Percentiles rank a stretch among this genome's conserved stretches.
These are phyloP conservation scores for Onygena corvina DNA, from an alignment of 2,329 filamentous ascomycete genomes.

Conservation along the genomic window DNA sequence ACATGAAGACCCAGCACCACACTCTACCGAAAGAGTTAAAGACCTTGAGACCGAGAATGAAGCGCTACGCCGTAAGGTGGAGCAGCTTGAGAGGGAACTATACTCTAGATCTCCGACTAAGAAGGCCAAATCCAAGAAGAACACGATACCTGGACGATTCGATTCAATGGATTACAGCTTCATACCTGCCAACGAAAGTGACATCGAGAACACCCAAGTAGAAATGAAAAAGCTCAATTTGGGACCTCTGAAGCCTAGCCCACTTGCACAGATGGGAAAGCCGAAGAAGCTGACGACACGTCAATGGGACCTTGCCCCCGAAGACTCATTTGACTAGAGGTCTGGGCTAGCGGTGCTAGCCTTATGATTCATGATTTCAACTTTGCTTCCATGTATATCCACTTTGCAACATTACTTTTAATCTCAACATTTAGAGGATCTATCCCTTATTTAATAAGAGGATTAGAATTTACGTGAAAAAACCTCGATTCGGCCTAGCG, in stretches of 20 bases:
- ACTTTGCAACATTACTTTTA: neutral
- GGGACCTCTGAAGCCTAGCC: slow-evolving; percentile 26
- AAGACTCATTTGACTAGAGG: slow-evolving; percentile 14
- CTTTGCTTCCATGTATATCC: slow-evolving; percentile 3
- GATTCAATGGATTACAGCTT: slow-evolving; percentile 22
- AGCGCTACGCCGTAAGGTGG: slow-evolving; percentile 52
- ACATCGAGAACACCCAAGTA: slow-evolving; percentile 24
- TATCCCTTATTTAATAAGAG: too few relatives aligned
- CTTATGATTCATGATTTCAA: neutral
- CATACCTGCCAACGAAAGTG: slow-evolving; percentile 20
- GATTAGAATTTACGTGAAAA: too few relatives aligned
- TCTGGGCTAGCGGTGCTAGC: neutral
- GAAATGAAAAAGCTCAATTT: slow-evolving; percentile 31
- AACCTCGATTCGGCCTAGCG: too few relatives aligned
- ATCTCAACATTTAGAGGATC: slow-evolving; percentile 5
- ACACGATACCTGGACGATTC: slow-evolving; percentile 15
- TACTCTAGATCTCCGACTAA: slow-evolving; percentile 52
- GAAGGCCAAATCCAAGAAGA: slow-evolving; percentile 27
- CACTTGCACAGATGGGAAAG: slow-evolving; percentile 21
- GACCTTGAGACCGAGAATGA: slow-evolving; percentile 62
- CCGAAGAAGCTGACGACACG: slow-evolving; percentile 35
- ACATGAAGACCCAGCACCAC: slow-evolving; percentile 37
- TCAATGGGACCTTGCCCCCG: slow-evolving; percentile 38
- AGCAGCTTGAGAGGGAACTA: slow-evolving; percentile 54
- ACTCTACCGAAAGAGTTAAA: slow-evolving; percentile 48